Base-by-base conservation (phyloP, 371 early-diverging fungal genomes). In the Blakeslea trispora region DNA sequence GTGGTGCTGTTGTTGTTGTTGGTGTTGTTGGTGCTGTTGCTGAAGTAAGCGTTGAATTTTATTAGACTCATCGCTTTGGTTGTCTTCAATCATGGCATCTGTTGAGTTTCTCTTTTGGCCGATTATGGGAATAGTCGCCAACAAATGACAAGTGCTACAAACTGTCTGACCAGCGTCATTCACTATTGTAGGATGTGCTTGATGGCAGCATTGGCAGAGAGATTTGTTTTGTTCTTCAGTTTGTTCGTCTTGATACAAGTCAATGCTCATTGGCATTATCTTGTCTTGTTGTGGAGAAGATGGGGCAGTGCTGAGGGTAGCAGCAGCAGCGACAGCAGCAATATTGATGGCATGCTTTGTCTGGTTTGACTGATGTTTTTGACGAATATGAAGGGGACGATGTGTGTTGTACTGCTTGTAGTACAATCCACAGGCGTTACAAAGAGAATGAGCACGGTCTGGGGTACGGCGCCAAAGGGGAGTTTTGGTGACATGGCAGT, bases 341-440 rank as follows among this genome's bases (percentile, higher is more conserved):
- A 28, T 28, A 15, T 24, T 28, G 18, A 32, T 42, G 14, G 22
- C 23, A 18, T 58, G 51, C 24, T 58, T 50, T 13, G 34, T 58
- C 45, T 51, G 51, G 13, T 46, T 58, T 1, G 59, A 44, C 19
- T 51, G 59, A 41, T 59, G 57, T 70, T 84, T 86, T 61, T 82
- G 77, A 24, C 83, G 82, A 14, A 84, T 75, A 46, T 79, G 74
- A 42, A 84, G 65, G 8, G 90, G 90, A 14, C 90, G 81, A 51
- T 90, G 89, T 4, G 74, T 75, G 17, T 85, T 81, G 64, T 89
- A 87, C 55, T 87, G 87, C 70, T 89, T 90, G 54, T 79, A 87
- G 69, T 89, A 92, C n/a, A 90, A 74, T 19, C 90, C 91, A 65
- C 93, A 93, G 1, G 93, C 91, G 69, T 93, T 93, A 70, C 91